phyloP scores from a whole-genome alignment of 495 filamentous ascomycete species.

The Xylaria venustula region DNA sequence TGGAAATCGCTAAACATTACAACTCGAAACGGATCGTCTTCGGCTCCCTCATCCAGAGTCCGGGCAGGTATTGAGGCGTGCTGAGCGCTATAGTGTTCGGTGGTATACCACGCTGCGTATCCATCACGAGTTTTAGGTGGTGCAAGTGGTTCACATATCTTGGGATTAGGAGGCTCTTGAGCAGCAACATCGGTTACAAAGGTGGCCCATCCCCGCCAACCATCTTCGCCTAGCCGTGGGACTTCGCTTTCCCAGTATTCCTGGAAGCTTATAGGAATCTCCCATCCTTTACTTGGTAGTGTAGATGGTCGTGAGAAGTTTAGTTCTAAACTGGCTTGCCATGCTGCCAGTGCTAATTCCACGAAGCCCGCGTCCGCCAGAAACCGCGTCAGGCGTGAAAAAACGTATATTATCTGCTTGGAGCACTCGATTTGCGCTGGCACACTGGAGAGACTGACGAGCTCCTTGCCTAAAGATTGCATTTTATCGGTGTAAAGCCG shows the following conservation, averaged over 20 bases:
- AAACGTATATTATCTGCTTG: slow-evolving; percentile 64
- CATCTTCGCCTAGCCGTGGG: slow-evolving; percentile 72
- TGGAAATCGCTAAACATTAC: slow-evolving; percentile 77
- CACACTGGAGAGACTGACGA: slow-evolving; percentile 18
- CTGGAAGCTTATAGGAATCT: slow-evolving; percentile 49
- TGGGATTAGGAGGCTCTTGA: slow-evolving; percentile 39
- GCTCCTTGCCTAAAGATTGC: slow-evolving; percentile 41
- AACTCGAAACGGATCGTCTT: slow-evolving; percentile 77
- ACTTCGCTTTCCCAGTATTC: slow-evolving; percentile 88
- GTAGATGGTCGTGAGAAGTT: slow-evolving; percentile 56
- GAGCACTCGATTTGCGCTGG: slow-evolving; percentile 31
- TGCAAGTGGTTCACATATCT: slow-evolving; percentile 13
- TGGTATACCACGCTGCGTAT: slow-evolving; percentile 58
- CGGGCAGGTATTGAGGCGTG: slow-evolving; percentile 62
- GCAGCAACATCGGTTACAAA: slow-evolving; percentile 39
- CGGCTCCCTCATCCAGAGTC: slow-evolving; percentile 58
- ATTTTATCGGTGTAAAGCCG: slow-evolving; percentile 58
- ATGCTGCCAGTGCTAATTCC: slow-evolving; percentile 75
- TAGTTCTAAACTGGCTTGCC: slow-evolving; percentile 82
- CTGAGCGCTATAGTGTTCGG: slow-evolving; percentile 53
- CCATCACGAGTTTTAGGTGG: slow-evolving; percentile 33
- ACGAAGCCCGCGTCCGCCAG: slow-evolving; percentile 75
- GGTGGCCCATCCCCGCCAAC: slow-evolving; percentile 66
- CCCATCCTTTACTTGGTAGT: slow-evolving; percentile 23
- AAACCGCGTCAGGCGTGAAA: slow-evolving; percentile 71